A percentile compares a stretch with the other conserved stretches of the same genome.
These are phyloP conservation scores for Pachysolen tannophilus DNA, from an alignment of 805 yeast genomes.

Conservation along the genomic window DNA sequence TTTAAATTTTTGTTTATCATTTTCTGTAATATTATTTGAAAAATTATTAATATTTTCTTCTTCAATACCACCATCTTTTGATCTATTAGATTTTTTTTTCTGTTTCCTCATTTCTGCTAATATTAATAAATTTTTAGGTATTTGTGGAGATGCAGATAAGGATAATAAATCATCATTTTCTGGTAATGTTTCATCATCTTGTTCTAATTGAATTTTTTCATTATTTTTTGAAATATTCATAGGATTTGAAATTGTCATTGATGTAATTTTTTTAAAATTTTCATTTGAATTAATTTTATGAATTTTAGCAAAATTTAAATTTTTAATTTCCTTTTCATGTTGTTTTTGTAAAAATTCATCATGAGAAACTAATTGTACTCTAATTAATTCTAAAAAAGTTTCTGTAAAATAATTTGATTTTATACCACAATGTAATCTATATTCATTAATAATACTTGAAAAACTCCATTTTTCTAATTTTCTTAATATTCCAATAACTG, in stretches of 20 bases:
- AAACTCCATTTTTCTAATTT: conserved; percentile 85
- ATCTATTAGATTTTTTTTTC: conserved; percentile 22
- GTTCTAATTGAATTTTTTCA: conserved; percentile 3
- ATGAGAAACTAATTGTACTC: conserved; percentile 39
- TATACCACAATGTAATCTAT: conserved; percentile 66
- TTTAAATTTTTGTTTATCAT: conserved; percentile 18
- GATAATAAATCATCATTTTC: conserved; percentile 35
- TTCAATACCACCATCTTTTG: conserved; percentile 18
- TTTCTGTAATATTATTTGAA: no score
- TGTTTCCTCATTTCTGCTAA: conserved; percentile 43
- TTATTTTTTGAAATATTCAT: no score
- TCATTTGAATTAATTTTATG: not conserved
- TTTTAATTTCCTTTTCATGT: not conserved
- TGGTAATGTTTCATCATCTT: not conserved
- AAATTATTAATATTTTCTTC: no score
- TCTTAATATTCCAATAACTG: conserved; percentile 74
- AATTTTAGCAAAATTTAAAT: not conserved
- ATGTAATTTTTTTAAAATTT: conserved; percentile 2
- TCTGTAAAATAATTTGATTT: conserved; percentile 75
- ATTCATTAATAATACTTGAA: conserved; percentile 78
- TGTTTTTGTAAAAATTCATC: conserved; percentile 17
- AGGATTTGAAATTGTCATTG: conserved; percentile 3
- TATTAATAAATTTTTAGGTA: conserved; percentile 51
- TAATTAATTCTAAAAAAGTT: conserved; percentile 68
- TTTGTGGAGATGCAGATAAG: conserved; percentile 60